Evolutionary conservation across 345 rosid genomes (phyloP), one percentile per base, ranked within the genome.

Genomic region (Eucalyptus sideroxylon): DNA sequence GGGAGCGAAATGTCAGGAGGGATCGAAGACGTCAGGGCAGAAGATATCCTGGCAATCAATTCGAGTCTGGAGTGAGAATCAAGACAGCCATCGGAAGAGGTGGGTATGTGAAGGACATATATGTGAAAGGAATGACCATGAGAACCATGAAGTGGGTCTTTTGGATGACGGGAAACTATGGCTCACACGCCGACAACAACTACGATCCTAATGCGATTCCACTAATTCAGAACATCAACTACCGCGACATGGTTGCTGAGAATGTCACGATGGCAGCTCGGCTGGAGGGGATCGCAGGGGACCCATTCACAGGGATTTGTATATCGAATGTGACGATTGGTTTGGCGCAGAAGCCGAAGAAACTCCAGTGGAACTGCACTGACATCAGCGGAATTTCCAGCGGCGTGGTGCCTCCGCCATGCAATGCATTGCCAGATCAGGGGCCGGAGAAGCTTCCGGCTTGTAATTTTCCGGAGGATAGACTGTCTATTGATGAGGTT

Each of bases 1-100:
- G 99, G 98, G 17, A 96, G 98, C 42, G 99, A 97, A 87, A 96
- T 97, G 98, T 96, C 99, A 2, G 98, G 99, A 4, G 99, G 99
- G 67, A 95, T 97, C 8, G 91, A 94, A 53, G 96, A 97, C 86
- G 97, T 97, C 56, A 92, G 98, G 69, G 96, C 95, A 31, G 99
- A 97, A 89, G 98, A 96, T 91, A 93, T 97, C n/a, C 89, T 91
- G 15, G 97, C 96, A 27, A 92, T 97, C 51, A 62, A 96, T 90
- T 94, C 98, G 2, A 96, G 90, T 96, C 99, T 2, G 99, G 92
- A 53, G 91, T 97, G 11, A 92, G 99, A 89, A 96, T 97, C 90
- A 97, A 96, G 91, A 95, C 98, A 13, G 97, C 95, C 1, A 45
- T 91, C 7, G 99, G 99, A 69, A 89, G 99, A 90, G 99, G 99